Percentiles rank a stretch among this genome's conserved stretches.
These are phyloP conservation scores for Beauveria sp. DNA, from an alignment of 2,329 filamentous ascomycete genomes.

Conservation along the genomic window DNA sequence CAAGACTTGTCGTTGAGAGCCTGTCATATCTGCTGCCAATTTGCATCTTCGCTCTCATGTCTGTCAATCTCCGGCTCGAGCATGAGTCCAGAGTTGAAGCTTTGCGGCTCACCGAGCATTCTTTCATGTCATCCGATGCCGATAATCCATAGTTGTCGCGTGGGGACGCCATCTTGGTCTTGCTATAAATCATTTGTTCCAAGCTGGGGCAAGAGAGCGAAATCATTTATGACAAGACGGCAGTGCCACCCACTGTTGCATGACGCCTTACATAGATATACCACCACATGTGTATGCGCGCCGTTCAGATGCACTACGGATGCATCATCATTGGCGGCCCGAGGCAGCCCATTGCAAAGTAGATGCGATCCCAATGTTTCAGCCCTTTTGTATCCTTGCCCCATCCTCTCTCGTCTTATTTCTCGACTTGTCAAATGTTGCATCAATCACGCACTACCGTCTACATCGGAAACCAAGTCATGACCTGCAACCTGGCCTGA, in stretches of 20 bases:
- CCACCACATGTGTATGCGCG: not conserved
- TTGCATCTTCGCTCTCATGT: not conserved
- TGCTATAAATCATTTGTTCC: too few relatives aligned
- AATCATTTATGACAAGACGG: too few relatives aligned
- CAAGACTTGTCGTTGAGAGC: not conserved
- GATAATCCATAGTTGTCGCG: too few relatives aligned
- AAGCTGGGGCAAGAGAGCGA: not conserved
- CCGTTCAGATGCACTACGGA: not conserved
- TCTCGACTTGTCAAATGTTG: not conserved
- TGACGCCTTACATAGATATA: not conserved
- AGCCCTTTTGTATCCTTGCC: not conserved
- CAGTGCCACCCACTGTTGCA: not conserved
- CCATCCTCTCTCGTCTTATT: not conserved
- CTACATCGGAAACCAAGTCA: not conserved
- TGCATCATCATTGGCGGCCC: not conserved
- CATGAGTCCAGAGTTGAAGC: not conserved
- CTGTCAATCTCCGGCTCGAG: not conserved
- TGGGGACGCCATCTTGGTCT: too few relatives aligned
- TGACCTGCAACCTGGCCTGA: not conserved
- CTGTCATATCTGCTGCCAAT: not conserved
- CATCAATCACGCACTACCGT: not conserved
- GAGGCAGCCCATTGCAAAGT: not conserved
- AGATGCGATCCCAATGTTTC: not conserved
- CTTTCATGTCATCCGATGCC: too few relatives aligned
- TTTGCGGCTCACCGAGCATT: too few relatives aligned